Evolutionary conservation across 768 basidiomycete genomes (phyloP).

Genomic region (Tylopilus rubrobrunneus): DNA sequence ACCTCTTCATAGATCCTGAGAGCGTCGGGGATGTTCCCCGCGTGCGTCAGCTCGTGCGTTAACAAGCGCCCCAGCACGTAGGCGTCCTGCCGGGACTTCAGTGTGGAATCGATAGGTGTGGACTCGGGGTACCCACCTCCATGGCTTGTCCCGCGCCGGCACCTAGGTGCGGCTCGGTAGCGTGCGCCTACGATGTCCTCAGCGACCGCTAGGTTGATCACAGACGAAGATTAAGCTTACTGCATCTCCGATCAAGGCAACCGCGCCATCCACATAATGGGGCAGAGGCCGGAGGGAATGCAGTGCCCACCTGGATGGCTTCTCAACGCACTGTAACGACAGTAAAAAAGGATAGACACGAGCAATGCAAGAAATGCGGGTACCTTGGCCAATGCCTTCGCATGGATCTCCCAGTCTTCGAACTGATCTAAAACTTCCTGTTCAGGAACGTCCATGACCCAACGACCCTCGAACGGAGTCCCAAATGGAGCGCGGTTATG

Average conservation of each 20-base stretch:
- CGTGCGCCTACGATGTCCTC: constrained; percentile 37
- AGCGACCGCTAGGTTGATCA: not conserved
- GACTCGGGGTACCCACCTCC: constrained; percentile 29
- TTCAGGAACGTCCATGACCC: too few species aligned
- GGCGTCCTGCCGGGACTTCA: constrained; percentile 22
- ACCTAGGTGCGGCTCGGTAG: constrained; percentile 44
- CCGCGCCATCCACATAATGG: constrained; percentile 35
- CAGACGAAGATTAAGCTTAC: constrained; percentile 21
- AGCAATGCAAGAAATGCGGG: too few species aligned
- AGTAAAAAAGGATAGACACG: too few species aligned
- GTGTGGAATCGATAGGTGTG: not conserved
- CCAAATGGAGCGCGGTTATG: too few species aligned
- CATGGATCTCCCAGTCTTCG: too few species aligned
- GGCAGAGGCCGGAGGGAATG: constrained; percentile 38
- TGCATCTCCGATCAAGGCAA: constrained; percentile 49
- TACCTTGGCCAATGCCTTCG: too few species aligned
- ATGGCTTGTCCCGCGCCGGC: constrained; percentile 50
- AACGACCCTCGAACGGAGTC: too few species aligned
- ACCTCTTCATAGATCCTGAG: constrained; percentile 31
- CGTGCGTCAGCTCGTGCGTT: constrained; percentile 17
- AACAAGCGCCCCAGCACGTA: constrained; percentile 30
- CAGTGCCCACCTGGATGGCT: constrained; percentile 42
- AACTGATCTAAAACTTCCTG: too few species aligned
- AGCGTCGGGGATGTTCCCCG: constrained; percentile 21
- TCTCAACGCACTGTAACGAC: constrained; percentile 30